These are phyloP conservation scores for Calonectria multiphialidica DNA, from an alignment of 2,329 filamentous ascomycete species.

Conservation along the genomic window DNA sequence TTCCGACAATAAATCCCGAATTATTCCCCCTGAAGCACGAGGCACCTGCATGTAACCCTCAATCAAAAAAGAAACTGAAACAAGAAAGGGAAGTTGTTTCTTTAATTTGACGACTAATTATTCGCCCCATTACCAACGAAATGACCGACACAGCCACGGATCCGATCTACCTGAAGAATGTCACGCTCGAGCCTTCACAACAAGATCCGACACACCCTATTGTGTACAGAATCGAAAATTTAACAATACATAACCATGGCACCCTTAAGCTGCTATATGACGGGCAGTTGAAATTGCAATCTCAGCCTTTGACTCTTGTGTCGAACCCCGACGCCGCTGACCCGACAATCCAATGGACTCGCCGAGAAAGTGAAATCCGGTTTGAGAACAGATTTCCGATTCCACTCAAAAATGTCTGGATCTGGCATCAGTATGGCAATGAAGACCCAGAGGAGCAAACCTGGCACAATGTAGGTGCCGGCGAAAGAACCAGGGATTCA, in stretches of 20 bases:
- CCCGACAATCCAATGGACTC: neutral
- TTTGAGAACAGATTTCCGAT: neutral
- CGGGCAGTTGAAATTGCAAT: neutral
- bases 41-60: neutral
- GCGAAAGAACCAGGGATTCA: neutral
- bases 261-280: neutral
- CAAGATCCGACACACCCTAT: neutral
- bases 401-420: neutral
- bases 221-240: neutral
- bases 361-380: neutral
- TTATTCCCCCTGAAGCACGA: neutral
- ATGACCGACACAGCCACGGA: neutral
- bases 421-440: neutral
- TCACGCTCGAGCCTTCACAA: neutral
- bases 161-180: neutral
- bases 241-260: neutral
- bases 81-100: neutral
- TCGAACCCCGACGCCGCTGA: neutral
- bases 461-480: neutral
- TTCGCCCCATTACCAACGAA: neutral
- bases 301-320: neutral
- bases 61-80: neutral
- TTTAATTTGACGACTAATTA: neutral
- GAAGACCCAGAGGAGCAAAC: neutral
- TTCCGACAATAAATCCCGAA: neutral